These are phyloP conservation scores for Venturia nashicola DNA, from an alignment of 2,329 filamentous ascomycete genomes.

Conservation along the genomic window DNA sequence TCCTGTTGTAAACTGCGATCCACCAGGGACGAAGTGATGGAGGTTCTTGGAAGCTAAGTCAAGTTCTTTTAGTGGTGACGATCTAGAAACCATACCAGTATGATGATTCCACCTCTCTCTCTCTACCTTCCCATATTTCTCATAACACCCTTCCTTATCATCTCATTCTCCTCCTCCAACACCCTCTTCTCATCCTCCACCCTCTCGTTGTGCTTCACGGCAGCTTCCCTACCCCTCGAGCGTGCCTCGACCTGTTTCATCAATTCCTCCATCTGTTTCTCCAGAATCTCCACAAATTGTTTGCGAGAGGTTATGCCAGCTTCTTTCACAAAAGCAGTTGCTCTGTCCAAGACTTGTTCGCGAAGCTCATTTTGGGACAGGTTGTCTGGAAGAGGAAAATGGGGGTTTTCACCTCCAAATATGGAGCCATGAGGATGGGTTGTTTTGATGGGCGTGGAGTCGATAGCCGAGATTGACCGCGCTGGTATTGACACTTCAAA, in stretches of 20 bases:
- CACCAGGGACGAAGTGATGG: too few relatives aligned
- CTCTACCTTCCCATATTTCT: background rate
- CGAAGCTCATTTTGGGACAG: background rate
- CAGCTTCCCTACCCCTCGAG: slow-evolving; percentile 15
- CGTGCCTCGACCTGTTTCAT: slow-evolving; percentile 1
- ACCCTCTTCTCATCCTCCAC: slow-evolving; percentile 21
- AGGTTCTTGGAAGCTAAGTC: too few relatives aligned
- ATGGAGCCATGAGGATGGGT: slow-evolving; percentile 5
- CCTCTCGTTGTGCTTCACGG: slow-evolving; percentile 28
- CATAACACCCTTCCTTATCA: background rate
- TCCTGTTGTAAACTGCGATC: too few relatives aligned
- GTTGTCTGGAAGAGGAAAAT: background rate
- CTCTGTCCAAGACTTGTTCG: background rate
- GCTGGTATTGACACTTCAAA: background rate
- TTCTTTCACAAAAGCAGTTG: background rate
- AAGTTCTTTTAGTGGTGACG: too few relatives aligned
- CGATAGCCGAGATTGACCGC: background rate
- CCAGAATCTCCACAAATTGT: background rate
- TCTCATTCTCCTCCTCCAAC: slow-evolving; percentile 11
- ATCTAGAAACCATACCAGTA: too few relatives aligned
- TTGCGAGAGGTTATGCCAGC: background rate
- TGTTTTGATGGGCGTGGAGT: background rate
- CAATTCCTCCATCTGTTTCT: background rate
- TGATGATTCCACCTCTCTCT: background rate
- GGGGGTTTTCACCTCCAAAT: slow-evolving; percentile 22